Base-by-base conservation (phyloP, 305 asterid species). In the Fraxinus albicans region DNA sequence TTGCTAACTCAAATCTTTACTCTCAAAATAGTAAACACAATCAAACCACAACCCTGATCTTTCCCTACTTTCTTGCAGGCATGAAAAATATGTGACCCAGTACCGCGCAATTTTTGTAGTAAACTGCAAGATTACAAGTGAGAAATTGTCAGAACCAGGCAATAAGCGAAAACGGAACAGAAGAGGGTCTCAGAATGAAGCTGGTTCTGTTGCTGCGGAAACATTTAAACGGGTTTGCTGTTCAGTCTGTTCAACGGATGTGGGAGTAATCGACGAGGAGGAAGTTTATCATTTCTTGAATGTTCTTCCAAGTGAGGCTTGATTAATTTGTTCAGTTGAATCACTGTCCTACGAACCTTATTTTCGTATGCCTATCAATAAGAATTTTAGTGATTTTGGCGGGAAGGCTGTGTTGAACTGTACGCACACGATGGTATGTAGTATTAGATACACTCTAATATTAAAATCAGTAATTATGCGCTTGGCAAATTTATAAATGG, bases 51-150 rank as follows among this genome's bases (percentile, higher is more conserved):
- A 12, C 55, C 73, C 42, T 73, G 21, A 25, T 9, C 67, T 53
- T 67, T 53, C 42, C 19, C 55, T 0, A 50, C 15, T 27, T 47
- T 76, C 27, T 81, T 89, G 89, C 90, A 94, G 98, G 96, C 98
- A 94, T 67, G 99, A 93, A 78, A 94, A 77, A 81, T 88, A 89
- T 29, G 86, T 91, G 21, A 94, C 97, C 23, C 98, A 90, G 81
- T 95, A 94, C 88, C 88, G 97, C 76, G 99, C 99, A 47, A 89
- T 94, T n/a, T 93, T 94, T 88, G 98, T 95, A 34, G 90, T 86
- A 50, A 95, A 95, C 84, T 94, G 98, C 83, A 93, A 85, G 90
- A 91, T 93, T 75, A 86, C 78, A 78, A 82, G 79, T 3, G 89
- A 88, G 80, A 82, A 77, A 63, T 88, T 83, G 75, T 23, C 91